A percentile compares a stretch with the other conserved stretches of the same genome.
These are phyloP conservation scores for Austroboletus niveus DNA, from an alignment of 1,284 basidiomycete species.

Conservation along the genomic window DNA sequence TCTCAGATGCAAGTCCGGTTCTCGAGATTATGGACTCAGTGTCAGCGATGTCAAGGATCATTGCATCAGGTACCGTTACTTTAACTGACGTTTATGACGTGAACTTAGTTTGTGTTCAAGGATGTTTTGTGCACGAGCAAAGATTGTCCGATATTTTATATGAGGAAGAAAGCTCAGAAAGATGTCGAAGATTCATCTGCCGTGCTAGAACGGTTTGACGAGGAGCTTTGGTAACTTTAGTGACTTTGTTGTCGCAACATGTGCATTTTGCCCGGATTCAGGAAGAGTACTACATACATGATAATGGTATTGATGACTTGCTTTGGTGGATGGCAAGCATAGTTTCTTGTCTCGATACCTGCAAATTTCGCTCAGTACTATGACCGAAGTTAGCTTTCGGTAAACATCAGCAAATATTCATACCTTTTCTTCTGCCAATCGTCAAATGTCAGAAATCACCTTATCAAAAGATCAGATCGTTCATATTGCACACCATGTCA, in stretches of 20 bases:
- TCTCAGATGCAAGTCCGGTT: conserved; percentile 87
- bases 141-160: conserved; percentile 98
- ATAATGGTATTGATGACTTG: not conserved
- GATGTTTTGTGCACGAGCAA: conserved; percentile 96
- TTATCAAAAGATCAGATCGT: conserved; percentile 22
- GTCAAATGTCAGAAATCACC: conserved; percentile 12
- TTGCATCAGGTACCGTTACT: conserved; percentile 73
- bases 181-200: conserved; percentile 84
- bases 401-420: no score
- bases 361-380: no score
- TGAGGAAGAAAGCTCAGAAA: conserved; percentile 95
- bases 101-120: conserved; percentile 37
- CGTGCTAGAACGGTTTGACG: conserved; percentile 81
- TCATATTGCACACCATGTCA: conserved; percentile 22
- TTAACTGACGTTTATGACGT: not conserved
- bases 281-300: not conserved
- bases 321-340: not conserved
- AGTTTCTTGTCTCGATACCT: not conserved
- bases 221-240: conserved; percentile 55
- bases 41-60: conserved; percentile 94
- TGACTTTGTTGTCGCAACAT: not conserved
- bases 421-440: not conserved
- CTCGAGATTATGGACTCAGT: conserved; percentile 94
- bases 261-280: no score
- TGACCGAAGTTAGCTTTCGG: no score